Evolutionary conservation across 1,139 yeast genomes (phyloP), one percentile per base, ranked within the genome.

Genomic region (Yamadazyma triangularis): DNA sequence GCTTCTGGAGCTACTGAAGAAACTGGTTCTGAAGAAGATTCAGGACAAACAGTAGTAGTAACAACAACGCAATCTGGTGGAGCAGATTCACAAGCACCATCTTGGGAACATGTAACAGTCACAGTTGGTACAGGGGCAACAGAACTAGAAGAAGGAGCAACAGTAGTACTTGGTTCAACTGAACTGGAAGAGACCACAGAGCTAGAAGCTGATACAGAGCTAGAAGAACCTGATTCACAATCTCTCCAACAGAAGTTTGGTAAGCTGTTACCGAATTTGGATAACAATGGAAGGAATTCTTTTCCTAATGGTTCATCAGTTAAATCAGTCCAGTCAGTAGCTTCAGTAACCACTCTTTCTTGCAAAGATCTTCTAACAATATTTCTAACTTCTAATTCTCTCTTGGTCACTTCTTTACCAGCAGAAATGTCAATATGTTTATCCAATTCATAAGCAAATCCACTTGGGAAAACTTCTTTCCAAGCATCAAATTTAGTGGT

Each of bases 171-270:
- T 18, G 6, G 8, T 27, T 42, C 28, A 18, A 43, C 26, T 12
- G 42, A 24, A 15, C 44, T 15, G 24, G 35, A 9, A 18, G 20
- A 6, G 9, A 18, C 20, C n/a, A n/a, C n/a, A 18, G 20, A 7
- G 6, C 8, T 7, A 18, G 20, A 6, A 18, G 20, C 8, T 18
- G 6, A 9, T 18, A 7, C 20, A 18, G 20, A 18, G 9, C 8
- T 7, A 7, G 20, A 23, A 19, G 21, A 33, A 25, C 9, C 20
- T 7, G 33, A 24, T 12, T 23, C 33, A 39, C 48, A 44, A 15
- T 38, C 45, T 20, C 23, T 29, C 61, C 61, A 56, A 44, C 60
- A 51, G 50, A 50, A 55, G 56, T 54, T 55, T 40, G 61, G 60
- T 39, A 53, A 53, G 31, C 42, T 24, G 9, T 6, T 9, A 18